Conservation (phyloP, 2,329 filamentous ascomycete genomes). For the Dendryphion nanum region DNA sequence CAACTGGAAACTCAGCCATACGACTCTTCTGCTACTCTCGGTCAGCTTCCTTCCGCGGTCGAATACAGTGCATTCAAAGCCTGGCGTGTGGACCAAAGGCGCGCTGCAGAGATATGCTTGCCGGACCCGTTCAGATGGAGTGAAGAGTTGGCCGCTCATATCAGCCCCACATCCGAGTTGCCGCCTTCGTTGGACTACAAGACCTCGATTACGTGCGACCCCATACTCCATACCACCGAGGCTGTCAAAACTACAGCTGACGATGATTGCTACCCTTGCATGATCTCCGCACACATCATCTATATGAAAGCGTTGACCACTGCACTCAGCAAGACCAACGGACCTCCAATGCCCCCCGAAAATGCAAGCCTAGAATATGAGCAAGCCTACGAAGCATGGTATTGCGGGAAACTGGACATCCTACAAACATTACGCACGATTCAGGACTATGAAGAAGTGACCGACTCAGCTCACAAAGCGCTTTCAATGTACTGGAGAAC, state of each 20-base stretch:
- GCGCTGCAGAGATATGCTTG: background rate
- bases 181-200: background rate
- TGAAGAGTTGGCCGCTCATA: background rate
- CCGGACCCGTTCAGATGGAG: background rate
- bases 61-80: conserved; percentile 1
- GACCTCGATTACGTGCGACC: background rate
- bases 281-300: background rate
- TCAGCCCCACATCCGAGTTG: background rate
- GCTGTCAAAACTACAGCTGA: background rate
- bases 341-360: background rate
- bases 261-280: background rate
- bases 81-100: background rate
- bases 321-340: background rate
- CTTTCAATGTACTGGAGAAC: background rate
- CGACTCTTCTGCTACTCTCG: background rate
- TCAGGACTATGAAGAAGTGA: background rate
- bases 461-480: background rate
- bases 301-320: background rate
- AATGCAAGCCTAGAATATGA: background rate
- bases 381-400: background rate
- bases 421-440: background rate
- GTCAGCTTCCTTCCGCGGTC: background rate
- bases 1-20: background rate
- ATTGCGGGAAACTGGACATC: conserved; percentile 1
- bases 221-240: conserved; percentile 1